A percentile compares a stretch with the other conserved stretches of the same genome.
phyloP scores from a whole-genome alignment of 2,329 filamentous ascomycete genomes.

The Aspergillus sp. region DNA sequence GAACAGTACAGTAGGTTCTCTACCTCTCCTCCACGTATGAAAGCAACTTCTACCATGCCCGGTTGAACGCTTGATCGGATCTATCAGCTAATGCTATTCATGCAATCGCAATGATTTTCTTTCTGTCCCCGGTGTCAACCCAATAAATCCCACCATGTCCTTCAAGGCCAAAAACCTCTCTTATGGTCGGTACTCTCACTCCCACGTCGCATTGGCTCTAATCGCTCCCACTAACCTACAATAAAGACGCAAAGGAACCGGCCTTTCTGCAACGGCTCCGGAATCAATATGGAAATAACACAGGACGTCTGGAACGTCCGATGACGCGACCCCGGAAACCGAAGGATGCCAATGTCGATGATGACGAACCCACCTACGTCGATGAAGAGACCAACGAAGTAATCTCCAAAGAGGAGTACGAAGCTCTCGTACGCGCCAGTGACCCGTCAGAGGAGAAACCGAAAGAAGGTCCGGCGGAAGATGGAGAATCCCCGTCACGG shows the following conservation, averaged over 20 bases:
- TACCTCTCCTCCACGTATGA: background rate
- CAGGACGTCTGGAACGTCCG: slow-evolving; percentile 37
- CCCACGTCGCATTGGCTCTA: slow-evolving; percentile 2
- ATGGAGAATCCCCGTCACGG: slow-evolving; percentile 7
- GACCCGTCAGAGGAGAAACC: slow-evolving; percentile 16
- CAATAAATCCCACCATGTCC: slow-evolving; percentile 26
- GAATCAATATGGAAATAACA: slow-evolving; percentile 34
- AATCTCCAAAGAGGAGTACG: slow-evolving; percentile 44
- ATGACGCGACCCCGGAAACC: slow-evolving; percentile 34
- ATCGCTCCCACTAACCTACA: background rate
- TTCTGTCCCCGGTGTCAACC: background rate
- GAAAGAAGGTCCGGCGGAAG: slow-evolving; percentile 5
- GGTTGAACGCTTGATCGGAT: too few relatives aligned
- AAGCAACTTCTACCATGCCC: background rate
- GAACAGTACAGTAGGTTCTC: background rate
- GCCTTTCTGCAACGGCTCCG: slow-evolving; percentile 42
- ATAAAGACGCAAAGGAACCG: slow-evolving; percentile 41
- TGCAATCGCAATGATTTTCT: background rate
- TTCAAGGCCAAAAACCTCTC: slow-evolving; percentile 44
- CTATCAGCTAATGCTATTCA: too few relatives aligned
- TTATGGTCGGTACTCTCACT: slow-evolving; percentile 33
- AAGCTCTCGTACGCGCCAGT: slow-evolving; percentile 32
- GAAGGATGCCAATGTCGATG: slow-evolving; percentile 36
- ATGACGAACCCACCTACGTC: slow-evolving; percentile 45
- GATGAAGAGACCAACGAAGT: slow-evolving; percentile 44